These are phyloP conservation scores for Asterochloris erici DNA, from an alignment of 139 green algal genomes.

Conservation along the genomic window DNA sequence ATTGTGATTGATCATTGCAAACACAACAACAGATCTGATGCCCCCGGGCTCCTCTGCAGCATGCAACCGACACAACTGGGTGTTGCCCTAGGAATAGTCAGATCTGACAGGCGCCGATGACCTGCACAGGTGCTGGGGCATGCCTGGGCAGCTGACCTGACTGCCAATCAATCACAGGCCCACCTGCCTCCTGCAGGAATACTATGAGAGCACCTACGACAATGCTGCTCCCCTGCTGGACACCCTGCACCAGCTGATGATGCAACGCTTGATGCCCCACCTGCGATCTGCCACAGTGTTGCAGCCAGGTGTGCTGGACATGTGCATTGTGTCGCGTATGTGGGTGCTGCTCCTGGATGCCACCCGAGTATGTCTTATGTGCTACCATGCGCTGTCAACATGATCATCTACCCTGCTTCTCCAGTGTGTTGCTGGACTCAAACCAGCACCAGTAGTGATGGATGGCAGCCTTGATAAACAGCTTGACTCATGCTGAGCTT, in stretches of 20 bases:
- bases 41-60: neutral
- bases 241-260: neutral
- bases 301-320: too few relatives aligned
- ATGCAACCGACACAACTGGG: neutral
- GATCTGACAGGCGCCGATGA: neutral
- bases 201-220: too few relatives aligned
- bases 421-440: neutral
- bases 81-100: neutral
- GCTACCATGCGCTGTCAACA: neutral
- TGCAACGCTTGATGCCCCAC: neutral
- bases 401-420: neutral
- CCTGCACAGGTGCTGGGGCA: too few relatives aligned
- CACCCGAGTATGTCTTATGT: too few relatives aligned
- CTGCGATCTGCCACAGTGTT: too few relatives aligned
- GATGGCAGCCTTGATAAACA: neutral
- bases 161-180: too few relatives aligned
- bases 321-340: too few relatives aligned
- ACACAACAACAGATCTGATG: neutral
- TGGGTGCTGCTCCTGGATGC: too few relatives aligned
- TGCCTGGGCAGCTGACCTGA: too few relatives aligned
- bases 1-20: too few relatives aligned
- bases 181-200: too few relatives aligned
- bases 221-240: neutral
- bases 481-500: neutral
- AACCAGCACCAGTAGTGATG: neutral